Base-by-base conservation (phyloP, 805 yeast species). In the Wickerhamomyces rabaulensis region DNA sequence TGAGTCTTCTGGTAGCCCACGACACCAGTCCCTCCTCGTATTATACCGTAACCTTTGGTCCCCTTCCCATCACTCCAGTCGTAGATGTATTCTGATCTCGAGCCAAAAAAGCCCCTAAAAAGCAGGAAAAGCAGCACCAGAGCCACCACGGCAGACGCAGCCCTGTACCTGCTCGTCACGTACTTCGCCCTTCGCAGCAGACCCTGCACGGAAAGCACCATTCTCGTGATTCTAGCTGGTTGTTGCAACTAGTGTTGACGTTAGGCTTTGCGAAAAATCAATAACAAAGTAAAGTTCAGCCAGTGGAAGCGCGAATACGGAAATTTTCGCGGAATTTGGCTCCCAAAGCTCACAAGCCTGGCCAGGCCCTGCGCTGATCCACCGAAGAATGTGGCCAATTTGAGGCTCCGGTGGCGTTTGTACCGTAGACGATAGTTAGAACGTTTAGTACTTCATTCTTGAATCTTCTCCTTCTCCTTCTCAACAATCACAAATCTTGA, bases 1-100 rank as follows among this genome's bases (percentile, higher is more conserved):
- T 45, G 46, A 39, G 49, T 46, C 41, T 56, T 52, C 25, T 52
- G 53, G 40, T 39, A 60, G 2, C 62, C 55, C 3, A 41, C 12
- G 17, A 42, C 44, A 4, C 64, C 65, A 3, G 57, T 59, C 2
- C 64, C 64, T 10, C 64, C 65, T 38, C 50, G 48, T 9, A 56
- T 49, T 16, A 60, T 55, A 5, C 63, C 64, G 21, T 43, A 54
- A 3, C 62, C 62, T 17, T 33, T 42, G 0, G 58, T 52, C 1
- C 58, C 52, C 10, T 40, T 39, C 1, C 62, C 63, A 40, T 60
- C 63, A 27, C 36, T 46, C 13, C 55, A 43, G 21, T 57, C 58
- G 36, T 45, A 54, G 42, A 44, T 45, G 41, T 50, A 50, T 26
- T 47, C 41, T 17, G 31, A 27, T 43, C 50, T 6, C 8, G 39